Evolutionary conservation across 2,329 filamentous ascomycete species (phyloP).

Genomic region (Aspergillus vadensis): DNA sequence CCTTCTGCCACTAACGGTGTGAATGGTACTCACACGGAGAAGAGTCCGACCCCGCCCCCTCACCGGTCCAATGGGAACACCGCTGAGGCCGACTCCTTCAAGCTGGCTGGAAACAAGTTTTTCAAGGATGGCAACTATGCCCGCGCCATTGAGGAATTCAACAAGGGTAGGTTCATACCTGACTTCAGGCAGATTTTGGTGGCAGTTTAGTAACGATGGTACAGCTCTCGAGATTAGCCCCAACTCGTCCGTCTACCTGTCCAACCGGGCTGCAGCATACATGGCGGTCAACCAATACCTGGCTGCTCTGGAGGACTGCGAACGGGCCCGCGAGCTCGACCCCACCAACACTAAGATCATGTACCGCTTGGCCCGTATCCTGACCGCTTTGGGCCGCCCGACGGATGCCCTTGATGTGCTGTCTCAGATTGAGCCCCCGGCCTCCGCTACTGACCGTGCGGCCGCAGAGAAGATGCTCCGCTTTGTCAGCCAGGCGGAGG

Average conservation of each 20-base stretch:
- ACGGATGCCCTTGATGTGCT: conserved; percentile 85
- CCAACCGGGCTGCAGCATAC: conserved; percentile 91
- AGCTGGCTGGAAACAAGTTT: conserved; percentile 90
- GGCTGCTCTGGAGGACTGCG: conserved; percentile 84
- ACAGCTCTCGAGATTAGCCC: conserved; percentile 86
- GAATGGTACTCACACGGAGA: conserved; percentile 36
- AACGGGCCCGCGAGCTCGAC: conserved; percentile 77
- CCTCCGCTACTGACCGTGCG: conserved; percentile 81
- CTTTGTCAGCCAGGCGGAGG: conserved; percentile 77
- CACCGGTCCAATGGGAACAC: conserved; percentile 53
- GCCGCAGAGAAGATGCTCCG: conserved; percentile 82
- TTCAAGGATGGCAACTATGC: conserved; percentile 93
- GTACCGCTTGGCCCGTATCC: conserved; percentile 83
- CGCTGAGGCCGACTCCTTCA: conserved; percentile 88
- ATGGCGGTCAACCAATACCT: conserved; percentile 82
- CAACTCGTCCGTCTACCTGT: conserved; percentile 82
- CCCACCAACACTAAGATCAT: conserved; percentile 85
- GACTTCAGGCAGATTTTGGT: too few species aligned
- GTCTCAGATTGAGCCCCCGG: conserved; percentile 74
- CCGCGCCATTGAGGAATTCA: conserved; percentile 88
- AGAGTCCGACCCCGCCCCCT: conserved; percentile 50
- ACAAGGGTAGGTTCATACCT: conserved; percentile 69
- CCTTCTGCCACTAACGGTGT: conserved; percentile 52
- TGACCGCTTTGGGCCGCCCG: conserved; percentile 82
- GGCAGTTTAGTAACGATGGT: conserved; percentile 3